Evolutionary conservation across 1,139 yeast species (phyloP), one percentile per base, ranked within the genome.

Genomic region (Ashbya aceris): DNA sequence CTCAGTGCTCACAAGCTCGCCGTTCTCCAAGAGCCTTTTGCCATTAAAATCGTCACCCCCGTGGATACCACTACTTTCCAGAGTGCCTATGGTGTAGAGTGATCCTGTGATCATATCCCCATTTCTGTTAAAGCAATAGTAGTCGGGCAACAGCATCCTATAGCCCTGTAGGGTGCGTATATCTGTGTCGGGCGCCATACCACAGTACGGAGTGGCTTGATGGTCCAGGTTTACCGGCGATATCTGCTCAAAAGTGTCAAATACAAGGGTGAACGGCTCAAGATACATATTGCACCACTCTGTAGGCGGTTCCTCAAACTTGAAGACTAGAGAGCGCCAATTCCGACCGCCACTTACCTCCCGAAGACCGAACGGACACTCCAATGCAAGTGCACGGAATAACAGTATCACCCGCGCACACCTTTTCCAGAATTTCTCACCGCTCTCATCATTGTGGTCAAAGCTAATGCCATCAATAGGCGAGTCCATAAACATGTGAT

Each of bases 381-480:
- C 50, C 40, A 54, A 51, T 9, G 57, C 52, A 27, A 61, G 37
- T 14, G 51, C 52, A 36, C 53, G 58, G 47, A 58, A 58, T 27
- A 60, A 41, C 38, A 56, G 52, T 6, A 61, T 47, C 17, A 54
- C 38, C 40, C 65, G 55, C 27, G 55, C 48, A 7, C 61, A 51
- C 36, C 65, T 52, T 41, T 51, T 53, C 63, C 63, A 60, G 39
- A 58, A 60, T 29, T 54, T 56, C 12, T 45, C 50, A 32, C 65
- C 64, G 20, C 52, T 52, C 49, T 67, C 71, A 42, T 67, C 68
- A 9, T 56, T 53, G 10, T 63, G 52, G 39, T 67, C 67, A 47
- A 69, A 70, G 28, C 67, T 64, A 4, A 79, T 74, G 2, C 89
- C 91, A 48, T 83, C 74, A 11, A 73, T 67, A 7, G 89, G 87